Base-by-base conservation (phyloP, 2,329 filamentous ascomycete species). In the Pleurostoma richardsiae region DNA sequence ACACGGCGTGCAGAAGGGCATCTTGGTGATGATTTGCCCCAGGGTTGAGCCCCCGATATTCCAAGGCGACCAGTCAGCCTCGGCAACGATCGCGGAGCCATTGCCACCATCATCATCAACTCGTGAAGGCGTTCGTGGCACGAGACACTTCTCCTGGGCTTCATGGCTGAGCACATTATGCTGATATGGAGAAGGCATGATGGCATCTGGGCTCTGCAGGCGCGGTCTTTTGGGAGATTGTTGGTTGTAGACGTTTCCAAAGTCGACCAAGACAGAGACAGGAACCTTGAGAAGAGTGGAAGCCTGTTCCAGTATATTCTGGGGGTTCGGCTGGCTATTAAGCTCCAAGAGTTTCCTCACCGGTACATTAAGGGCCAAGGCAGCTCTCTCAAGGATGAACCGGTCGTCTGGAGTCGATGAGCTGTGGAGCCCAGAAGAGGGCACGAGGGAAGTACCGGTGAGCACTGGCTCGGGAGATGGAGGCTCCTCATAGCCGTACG, bases 401-500 rank as follows among this genome's bases (percentile, higher is more conserved):
- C 29, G 19, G 40, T 41, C 29, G 26, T 19, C 11, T 6, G 40
- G 29, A 28, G 8, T 6, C 6, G 29, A 41, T 10, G 6, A 41
- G 11, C 11, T 41, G 10, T n/a, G 10, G 6, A 36, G 30, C 31
- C 6, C 27, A 43, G 28, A n/a, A 4, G 48, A n/a, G n/a, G 45
- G 19, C 10, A 43, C 36, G 30, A 46, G 27, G 8, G 58, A 54
- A 47, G 56, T 51, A 58, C 57, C 59, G 55, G 68, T 64, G 56
- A 63, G 54, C 50, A 57, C 59, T 54, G 61, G 56, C 60, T 64
- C 65, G 53, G 55, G 54, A 61, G 63, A 19, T 19, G 19, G 57
- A 54, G 60, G 56, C 55, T 66, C 65, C 50, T 65, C 66, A 48
- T 63, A 60, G 58, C 59, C 62, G 56, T 67, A 66, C 53, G 65